These are phyloP conservation scores for Globisporangium sylvaticum DNA, from an alignment of 352 stramenopile genomes.

Conservation along the genomic window DNA sequence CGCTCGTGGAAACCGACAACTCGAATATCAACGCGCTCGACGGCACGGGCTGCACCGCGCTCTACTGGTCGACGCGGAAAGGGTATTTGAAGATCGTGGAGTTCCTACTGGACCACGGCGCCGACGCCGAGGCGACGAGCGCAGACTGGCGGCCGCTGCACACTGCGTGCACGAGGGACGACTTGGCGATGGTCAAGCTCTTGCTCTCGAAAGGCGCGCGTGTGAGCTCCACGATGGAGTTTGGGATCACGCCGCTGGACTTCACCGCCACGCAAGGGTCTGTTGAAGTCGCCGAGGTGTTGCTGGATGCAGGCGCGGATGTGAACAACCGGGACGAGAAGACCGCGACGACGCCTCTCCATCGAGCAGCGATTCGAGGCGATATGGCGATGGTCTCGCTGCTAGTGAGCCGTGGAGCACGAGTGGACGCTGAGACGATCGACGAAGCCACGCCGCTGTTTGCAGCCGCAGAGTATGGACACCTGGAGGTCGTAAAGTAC, in stretches of 20 bases:
- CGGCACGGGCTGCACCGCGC: slow-evolving; percentile 13
- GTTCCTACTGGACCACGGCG: slow-evolving; percentile 13
- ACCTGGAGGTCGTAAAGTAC: slow-evolving; percentile 14
- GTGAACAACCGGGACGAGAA: slow-evolving; percentile 19
- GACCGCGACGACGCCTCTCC: slow-evolving; percentile 16
- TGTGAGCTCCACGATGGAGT: slow-evolving; percentile 16
- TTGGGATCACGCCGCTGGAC: slow-evolving; percentile 16
- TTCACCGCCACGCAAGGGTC: slow-evolving; percentile 12
- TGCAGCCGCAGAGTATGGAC: slow-evolving; percentile 15
- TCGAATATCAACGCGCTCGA: slow-evolving; percentile 11
- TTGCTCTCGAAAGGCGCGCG: slow-evolving; percentile 14
- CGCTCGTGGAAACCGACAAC: not conserved
- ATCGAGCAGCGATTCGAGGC: slow-evolving; percentile 17
- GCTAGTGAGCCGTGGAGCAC: slow-evolving; percentile 8
- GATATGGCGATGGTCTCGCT: slow-evolving; percentile 11
- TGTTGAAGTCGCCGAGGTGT: slow-evolving; percentile 10
- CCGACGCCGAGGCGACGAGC: slow-evolving; percentile 9
- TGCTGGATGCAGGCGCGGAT: slow-evolving; percentile 16
- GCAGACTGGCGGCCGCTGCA: slow-evolving; percentile 17
- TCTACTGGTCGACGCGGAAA: slow-evolving; percentile 17
- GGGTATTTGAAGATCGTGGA: slow-evolving; percentile 6
- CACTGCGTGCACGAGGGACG: slow-evolving; percentile 15
- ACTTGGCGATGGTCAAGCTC: slow-evolving; percentile 14
- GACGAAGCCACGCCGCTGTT: slow-evolving; percentile 15
- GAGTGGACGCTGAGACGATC: slow-evolving; percentile 12